A percentile compares a stretch with the other conserved stretches of the same genome.
phyloP scores from a whole-genome alignment of 2,329 filamentous ascomycete genomes.

The Aureobasidium subglaciale region DNA sequence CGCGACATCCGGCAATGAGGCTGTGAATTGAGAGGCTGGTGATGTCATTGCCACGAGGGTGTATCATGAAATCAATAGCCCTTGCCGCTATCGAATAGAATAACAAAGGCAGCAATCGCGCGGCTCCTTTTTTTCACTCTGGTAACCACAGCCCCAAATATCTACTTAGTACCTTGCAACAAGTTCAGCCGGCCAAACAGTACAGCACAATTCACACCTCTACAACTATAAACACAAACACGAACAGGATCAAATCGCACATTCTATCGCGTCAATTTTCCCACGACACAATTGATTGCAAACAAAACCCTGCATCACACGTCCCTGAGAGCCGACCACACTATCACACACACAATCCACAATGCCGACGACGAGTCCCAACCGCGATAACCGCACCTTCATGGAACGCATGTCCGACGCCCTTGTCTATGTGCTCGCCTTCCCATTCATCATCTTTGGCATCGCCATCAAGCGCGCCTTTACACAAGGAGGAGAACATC shows the following conservation, averaged over 20 bases:
- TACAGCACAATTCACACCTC: no score
- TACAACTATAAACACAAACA: no score
- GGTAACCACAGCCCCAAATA: neutral
- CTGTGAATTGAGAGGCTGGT: neutral
- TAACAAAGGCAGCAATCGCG: neutral
- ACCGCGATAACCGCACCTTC: slow-evolving; percentile 8
- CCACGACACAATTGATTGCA: neutral
- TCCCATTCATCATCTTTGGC: slow-evolving; percentile 19
- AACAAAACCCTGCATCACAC: neutral
- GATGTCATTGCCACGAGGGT: slow-evolving; percentile 13
- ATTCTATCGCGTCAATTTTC: neutral
- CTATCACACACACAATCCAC: neutral
- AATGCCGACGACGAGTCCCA: slow-evolving; percentile 7
- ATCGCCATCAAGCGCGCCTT: slow-evolving; percentile 18
- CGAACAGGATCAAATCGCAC: no score
- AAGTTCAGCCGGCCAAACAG: no score
- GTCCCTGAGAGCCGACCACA: neutral
- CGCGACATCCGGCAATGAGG: slow-evolving; percentile 3
- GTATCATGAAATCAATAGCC: slow-evolving; percentile 3
- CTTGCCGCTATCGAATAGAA: neutral
- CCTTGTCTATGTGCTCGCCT: slow-evolving; percentile 19
- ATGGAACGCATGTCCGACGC: slow-evolving; percentile 19
- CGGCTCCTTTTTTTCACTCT: neutral
- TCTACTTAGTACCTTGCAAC: no score
- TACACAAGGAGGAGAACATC: slow-evolving; percentile 12